phyloP scores from a whole-genome alignment of 169 alveolate species.

The Cardiosporidium cionae region DNA sequence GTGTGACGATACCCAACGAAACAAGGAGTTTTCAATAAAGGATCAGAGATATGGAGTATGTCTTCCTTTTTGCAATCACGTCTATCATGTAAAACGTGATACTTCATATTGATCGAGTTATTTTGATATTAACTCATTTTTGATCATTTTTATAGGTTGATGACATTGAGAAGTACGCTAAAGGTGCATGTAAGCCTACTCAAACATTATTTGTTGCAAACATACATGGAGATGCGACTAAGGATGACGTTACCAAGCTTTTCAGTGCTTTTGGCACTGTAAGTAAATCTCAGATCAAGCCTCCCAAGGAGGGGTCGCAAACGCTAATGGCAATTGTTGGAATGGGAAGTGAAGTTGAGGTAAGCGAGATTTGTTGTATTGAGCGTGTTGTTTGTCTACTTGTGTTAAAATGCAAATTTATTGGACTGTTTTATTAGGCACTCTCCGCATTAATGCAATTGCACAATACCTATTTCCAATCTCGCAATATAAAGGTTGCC shows the following conservation, averaged over 20 bases:
- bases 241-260: slow-evolving; percentile 33
- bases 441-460: slow-evolving; percentile 47
- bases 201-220: slow-evolving; percentile 48
- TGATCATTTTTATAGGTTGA: slow-evolving; percentile 8
- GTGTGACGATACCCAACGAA: slow-evolving; percentile 14
- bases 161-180: slow-evolving; percentile 45
- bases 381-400: neutral
- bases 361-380: neutral
- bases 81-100: neutral
- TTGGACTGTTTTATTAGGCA: slow-evolving; percentile 32
- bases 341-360: slow-evolving; percentile 16
- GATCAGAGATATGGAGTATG: slow-evolving; percentile 35
- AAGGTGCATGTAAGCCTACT: slow-evolving; percentile 54
- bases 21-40: slow-evolving; percentile 9
- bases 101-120: neutral
- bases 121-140: neutral
- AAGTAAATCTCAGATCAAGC: slow-evolving; percentile 6
- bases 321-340: slow-evolving; percentile 34
- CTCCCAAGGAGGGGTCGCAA: slow-evolving; percentile 21
- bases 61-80: neutral
- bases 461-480: slow-evolving; percentile 42
- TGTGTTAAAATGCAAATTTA: neutral
- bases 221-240: slow-evolving; percentile 35
- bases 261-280: slow-evolving; percentile 39
- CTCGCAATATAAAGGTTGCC: slow-evolving; percentile 45